phyloP scores from a whole-genome alignment of 495 filamentous ascomycete genomes.

The Annulohypoxylon stygium region DNA sequence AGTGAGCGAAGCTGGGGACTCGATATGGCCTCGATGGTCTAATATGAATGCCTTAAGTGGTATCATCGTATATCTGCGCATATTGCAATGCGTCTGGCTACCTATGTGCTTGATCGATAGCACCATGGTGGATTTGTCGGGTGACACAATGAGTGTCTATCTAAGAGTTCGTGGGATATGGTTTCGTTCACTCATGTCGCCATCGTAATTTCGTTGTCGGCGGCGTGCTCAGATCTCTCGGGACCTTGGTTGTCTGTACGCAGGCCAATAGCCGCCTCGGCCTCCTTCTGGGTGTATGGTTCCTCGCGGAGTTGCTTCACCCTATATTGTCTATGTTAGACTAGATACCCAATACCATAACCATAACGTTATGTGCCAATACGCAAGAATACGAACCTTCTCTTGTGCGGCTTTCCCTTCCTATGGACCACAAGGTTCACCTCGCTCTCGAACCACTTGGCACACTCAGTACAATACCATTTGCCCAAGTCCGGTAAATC shows the following conservation, averaged over 20 bases:
- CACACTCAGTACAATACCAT: constrained; percentile 92
- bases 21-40: neutral
- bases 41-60: neutral
- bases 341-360: constrained; percentile 29
- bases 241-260: constrained; percentile 68
- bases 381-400: constrained; percentile 70
- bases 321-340: constrained; percentile 61
- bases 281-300: constrained; percentile 86
- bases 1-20: constrained; percentile 38
- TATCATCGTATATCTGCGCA: neutral
- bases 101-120: neutral
- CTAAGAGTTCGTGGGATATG: neutral
- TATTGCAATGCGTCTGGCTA: neutral
- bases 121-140: neutral
- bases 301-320: constrained; percentile 80
- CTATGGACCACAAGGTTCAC: constrained; percentile 78
- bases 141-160: neutral
- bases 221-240: constrained; percentile 19
- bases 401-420: constrained; percentile 92
- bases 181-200: constrained; percentile 31
- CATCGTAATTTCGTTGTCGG: constrained; percentile 50
- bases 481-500: constrained; percentile 87
- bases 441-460: constrained; percentile 95
- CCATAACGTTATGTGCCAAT: neutral
- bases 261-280: constrained; percentile 82